Base-by-base conservation (phyloP, 306 rosid species). In the Citrullus colocynthis region DNA sequence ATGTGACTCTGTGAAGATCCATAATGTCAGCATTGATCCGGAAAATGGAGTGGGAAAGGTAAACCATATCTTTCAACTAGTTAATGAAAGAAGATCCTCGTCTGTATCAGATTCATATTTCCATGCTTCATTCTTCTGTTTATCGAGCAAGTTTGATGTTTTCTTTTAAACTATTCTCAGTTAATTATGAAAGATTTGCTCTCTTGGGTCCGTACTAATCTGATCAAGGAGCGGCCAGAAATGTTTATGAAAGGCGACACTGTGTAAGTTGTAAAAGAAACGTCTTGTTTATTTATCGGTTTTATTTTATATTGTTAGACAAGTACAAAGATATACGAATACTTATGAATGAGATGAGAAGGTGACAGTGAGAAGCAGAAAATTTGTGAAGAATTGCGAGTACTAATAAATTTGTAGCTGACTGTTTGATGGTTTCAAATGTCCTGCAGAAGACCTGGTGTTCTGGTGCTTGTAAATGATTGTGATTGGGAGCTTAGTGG, bases 401-500 rank as follows among this genome's bases (percentile, higher is more conserved):
- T 42, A 11, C 10, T 15, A 42, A 5, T 4, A 21, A 70, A 32
- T 45, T 45, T 13, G 18, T 45, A 70, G n/a, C 75, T 70, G 24
- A 45, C 3, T 1, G 8, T 41, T 20, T 8, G 1, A 70, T 21
- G 76, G 42, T 28, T 28, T 72, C 6, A 16, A 72, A 72, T 82
- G 71, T 88, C 57, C 76, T 86, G 86, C 90, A 92, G 98, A 82
- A 88, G 98, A 85, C 97, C 98, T 48, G 98, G 98, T 75, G 96
- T 94, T 82, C 95, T 94, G 12, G 96, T 91, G 66, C 97, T 92
- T 36, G 93, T 92, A 83, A 95, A 90, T 81, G 98, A 95, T 78
- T 92, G 97, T 76, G 96, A 95, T 70, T 95, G 98, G 98, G 98
- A 95, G 83, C 90, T 95, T 65, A 92, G 92, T 72, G 96, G 96